Conservation (phyloP, 2,329 filamentous ascomycete species). For the Apiospora kogelbergensis region DNA sequence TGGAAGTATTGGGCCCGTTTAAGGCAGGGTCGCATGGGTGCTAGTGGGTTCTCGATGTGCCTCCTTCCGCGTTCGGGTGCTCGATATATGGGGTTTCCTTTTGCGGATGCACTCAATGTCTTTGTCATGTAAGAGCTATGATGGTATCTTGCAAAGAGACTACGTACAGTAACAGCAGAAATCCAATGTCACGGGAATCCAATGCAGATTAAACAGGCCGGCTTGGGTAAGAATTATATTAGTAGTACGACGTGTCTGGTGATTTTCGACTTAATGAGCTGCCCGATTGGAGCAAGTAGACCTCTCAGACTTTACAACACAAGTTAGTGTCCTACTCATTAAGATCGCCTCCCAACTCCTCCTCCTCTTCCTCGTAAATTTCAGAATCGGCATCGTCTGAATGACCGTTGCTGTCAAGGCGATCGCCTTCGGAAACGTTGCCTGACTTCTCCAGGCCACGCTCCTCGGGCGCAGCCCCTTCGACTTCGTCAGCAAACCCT, state of each 20-base stretch:
- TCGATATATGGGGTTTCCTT: not conserved
- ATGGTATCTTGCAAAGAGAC: not conserved
- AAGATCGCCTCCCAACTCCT: slow-evolving; percentile 28
- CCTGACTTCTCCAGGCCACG: slow-evolving; percentile 17
- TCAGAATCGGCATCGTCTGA: slow-evolving; percentile 30
- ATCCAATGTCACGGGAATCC: not conserved
- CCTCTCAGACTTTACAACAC: not conserved
- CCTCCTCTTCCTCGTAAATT: slow-evolving; percentile 32
- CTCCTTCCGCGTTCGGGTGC: not conserved
- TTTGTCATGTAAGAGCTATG: not conserved
- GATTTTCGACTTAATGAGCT: not conserved
- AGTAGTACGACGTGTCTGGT: not conserved
- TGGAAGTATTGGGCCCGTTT: not conserved
- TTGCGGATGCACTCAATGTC: not conserved
- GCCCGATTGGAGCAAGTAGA: not conserved
- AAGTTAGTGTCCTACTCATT: slow-evolving; percentile 17
- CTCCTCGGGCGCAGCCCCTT: slow-evolving; percentile 28
- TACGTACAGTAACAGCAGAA: not conserved
- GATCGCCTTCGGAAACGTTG: slow-evolving; percentile 2
- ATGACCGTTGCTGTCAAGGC: slow-evolving; percentile 16
- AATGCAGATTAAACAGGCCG: not conserved
- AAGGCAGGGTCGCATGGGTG: not conserved
- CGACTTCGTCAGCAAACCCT: slow-evolving; percentile 57
- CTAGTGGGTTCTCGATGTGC: not conserved
- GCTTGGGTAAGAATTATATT: not conserved